These are phyloP conservation scores for Dryas octopetala DNA, from an alignment of 306 rosid species.

Conservation along the genomic window DNA sequence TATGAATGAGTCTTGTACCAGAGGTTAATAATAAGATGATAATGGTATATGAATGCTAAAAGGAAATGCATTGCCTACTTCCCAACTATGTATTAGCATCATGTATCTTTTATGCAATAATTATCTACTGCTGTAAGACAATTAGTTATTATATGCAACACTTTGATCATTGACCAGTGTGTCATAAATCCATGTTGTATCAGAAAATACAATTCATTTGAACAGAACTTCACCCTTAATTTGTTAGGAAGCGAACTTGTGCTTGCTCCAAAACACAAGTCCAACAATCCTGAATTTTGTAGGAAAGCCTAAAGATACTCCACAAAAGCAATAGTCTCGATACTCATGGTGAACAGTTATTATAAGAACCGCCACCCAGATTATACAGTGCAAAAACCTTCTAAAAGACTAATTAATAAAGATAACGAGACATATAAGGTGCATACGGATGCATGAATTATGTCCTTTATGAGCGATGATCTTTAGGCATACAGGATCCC, in stretches of 20 bases:
- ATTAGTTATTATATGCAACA: background rate
- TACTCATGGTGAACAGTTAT: background rate
- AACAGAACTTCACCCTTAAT: background rate
- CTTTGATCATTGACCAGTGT: background rate
- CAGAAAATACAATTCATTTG: background rate
- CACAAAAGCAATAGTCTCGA: background rate
- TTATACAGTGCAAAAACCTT: background rate
- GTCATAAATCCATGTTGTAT: background rate
- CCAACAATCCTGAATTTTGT: background rate
- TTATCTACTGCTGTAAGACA: background rate
- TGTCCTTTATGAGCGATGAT: background rate
- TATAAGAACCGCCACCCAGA: background rate
- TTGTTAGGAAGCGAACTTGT: background rate
- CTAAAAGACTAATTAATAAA: background rate
- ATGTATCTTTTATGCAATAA: background rate
- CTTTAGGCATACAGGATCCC: background rate
- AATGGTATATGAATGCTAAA: background rate
- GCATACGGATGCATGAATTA: background rate
- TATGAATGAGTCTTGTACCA: background rate
- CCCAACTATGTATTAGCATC: background rate
- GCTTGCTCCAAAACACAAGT: background rate
- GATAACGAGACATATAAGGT: background rate
- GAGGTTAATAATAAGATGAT: background rate
- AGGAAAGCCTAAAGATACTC: background rate
- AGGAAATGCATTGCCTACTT: background rate